Conservation (phyloP, 371 early-diverging fungal species). For the Rhizopus arrhizus region DNA sequence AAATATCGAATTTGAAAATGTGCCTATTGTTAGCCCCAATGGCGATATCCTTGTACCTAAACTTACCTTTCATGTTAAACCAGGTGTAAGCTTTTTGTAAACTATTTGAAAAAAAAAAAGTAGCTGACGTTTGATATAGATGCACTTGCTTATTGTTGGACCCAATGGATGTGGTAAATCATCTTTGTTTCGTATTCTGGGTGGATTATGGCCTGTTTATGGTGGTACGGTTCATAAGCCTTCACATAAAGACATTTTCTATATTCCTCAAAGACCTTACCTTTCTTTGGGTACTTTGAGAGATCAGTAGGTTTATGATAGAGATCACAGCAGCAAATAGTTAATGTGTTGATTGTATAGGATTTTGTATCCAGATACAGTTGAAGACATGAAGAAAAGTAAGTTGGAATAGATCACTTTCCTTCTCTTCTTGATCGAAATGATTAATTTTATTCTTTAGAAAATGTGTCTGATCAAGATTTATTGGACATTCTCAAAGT, state of each 20-base stretch:
- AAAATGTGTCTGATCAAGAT: constrained; percentile 65
- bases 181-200: constrained; percentile 93
- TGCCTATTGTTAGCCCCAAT: constrained; percentile 95
- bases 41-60: constrained; percentile 92
- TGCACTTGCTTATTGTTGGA: constrained; percentile 91
- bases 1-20: constrained; percentile 86
- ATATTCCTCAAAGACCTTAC: constrained; percentile 96
- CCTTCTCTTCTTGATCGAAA: too few species aligned
- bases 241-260: constrained; percentile 84
- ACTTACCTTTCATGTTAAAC: constrained; percentile 86
- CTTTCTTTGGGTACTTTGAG: constrained; percentile 92
- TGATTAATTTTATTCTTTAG: constrained; percentile 8
- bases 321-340: neutral
- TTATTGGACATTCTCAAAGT: constrained; percentile 72
- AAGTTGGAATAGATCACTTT: constrained; percentile 2
- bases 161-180: constrained; percentile 96
- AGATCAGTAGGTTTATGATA: constrained; percentile 70
- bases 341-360: constrained; percentile 18
- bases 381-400: constrained; percentile 68
- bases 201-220: constrained; percentile 92
- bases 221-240: constrained; percentile 88
- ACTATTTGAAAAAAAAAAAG: neutral
- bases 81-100: constrained; percentile 55
- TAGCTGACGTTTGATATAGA: constrained; percentile 37
- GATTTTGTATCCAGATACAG: constrained; percentile 84